Evolutionary conservation across 371 early-diverging fungal species (phyloP), one percentile per base, ranked within the genome.

Genomic region (Lichtheimia ornata): DNA sequence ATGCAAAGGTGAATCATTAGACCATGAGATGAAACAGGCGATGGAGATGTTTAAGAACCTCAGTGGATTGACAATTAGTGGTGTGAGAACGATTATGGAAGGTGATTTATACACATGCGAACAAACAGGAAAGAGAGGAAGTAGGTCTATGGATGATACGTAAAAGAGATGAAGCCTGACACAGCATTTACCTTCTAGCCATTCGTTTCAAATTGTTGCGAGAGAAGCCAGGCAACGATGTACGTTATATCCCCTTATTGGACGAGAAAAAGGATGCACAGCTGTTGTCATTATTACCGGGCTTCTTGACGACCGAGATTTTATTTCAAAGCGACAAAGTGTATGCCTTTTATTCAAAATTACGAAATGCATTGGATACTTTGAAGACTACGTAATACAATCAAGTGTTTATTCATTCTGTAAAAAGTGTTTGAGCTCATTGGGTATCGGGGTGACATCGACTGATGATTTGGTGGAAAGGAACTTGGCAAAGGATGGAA

Each of bases 381-480:
- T 9, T 35, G 11, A 35, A 35, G 5, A 35, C 35, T 9, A 35
- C 35, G 11, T 35, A 35, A 9, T 35, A 35, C 9, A 35, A 9
- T 9, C 35, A 9, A 35, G 35, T 28, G 7, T 35, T 35, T 35
- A 35, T 35, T 47, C 22, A 47, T 47, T 47, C 7, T 47, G 22
- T 22, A 47, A 17, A 22, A 47, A 22, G 3, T 56, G 53, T 53
- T 74, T 74, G 24, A 85, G 65, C 53, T 85, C 79, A 11, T 62
- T 18, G 13, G 87, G 87, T 53, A 87, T 64, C 0, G 87, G 84
- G 1, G 85, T 85, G 7, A 87, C 79, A 54, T 73, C 72, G 3
- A 70, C 65, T n/a, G 65, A 53, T 9, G 76, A 70, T 49, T 81
- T 69, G 47, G 59, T 67, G 50, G 75, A 66, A 4, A 87, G 70